These are phyloP conservation scores for Macrophomina pseudophaseolina DNA, from an alignment of 2,329 filamentous ascomycete genomes.

Conservation along the genomic window DNA sequence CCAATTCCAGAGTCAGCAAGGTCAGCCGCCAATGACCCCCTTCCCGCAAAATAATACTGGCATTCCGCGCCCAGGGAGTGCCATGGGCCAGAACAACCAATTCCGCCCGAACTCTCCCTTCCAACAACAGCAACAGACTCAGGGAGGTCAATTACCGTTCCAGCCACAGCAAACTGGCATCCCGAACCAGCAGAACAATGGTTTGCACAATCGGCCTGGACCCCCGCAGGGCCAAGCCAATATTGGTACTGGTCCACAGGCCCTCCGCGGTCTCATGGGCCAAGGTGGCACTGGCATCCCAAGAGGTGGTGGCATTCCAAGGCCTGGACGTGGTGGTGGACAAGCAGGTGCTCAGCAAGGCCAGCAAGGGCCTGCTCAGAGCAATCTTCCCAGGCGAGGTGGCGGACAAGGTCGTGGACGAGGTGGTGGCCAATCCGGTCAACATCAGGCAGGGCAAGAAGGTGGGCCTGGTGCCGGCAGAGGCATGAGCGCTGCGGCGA, in stretches of 20 bases:
- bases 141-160: slow-evolving; percentile 25
- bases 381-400: slow-evolving; percentile 27
- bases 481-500: slow-evolving; percentile 43
- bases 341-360: slow-evolving; percentile 36
- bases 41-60: slow-evolving; percentile 10
- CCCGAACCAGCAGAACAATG: not conserved
- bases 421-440: slow-evolving; percentile 16
- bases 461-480: slow-evolving; percentile 34
- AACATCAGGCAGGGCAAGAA: slow-evolving; percentile 30
- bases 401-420: slow-evolving; percentile 26
- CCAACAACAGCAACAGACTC: slow-evolving; percentile 28
- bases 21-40: slow-evolving; percentile 18
- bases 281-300: slow-evolving; percentile 30
- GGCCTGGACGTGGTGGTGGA: slow-evolving; percentile 37
- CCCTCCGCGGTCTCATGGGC: slow-evolving; percentile 36
- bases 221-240: slow-evolving; percentile 22
- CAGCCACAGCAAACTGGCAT: slow-evolving; percentile 28
- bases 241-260: slow-evolving; percentile 38
- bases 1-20: slow-evolving; percentile 27
- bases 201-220: slow-evolving; percentile 15
- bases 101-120: slow-evolving; percentile 34
- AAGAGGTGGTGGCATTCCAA: slow-evolving; percentile 35
- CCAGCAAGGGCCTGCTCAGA: slow-evolving; percentile 29
- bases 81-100: slow-evolving; percentile 17
- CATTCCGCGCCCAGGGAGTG: slow-evolving; percentile 33